Conservation (phyloP, 2,329 filamentous ascomycete species). For the Rachicladosporium sp. region DNA sequence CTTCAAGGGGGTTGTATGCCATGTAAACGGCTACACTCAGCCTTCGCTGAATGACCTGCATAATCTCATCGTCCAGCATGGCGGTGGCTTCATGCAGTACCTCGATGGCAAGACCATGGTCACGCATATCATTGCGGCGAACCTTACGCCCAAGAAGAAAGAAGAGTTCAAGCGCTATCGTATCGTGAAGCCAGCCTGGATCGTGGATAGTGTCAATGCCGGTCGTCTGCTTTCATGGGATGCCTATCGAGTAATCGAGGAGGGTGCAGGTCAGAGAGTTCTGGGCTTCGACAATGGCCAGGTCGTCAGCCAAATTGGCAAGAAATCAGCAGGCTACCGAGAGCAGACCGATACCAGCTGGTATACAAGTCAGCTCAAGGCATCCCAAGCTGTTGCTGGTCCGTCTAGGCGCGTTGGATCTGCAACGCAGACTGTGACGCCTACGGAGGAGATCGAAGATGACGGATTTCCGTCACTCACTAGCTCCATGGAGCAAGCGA, state of each 20-base stretch:
- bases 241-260: constrained; percentile 70
- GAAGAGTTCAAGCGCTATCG: constrained; percentile 79
- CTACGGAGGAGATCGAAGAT: constrained; percentile 19
- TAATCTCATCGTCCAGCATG: constrained; percentile 75
- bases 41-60: constrained; percentile 84
- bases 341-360: constrained; percentile 75
- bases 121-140: constrained; percentile 89
- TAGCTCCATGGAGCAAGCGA: constrained; percentile 22
- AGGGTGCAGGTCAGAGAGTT: constrained; percentile 70
- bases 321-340: constrained; percentile 52
- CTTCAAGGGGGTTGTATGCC: constrained; percentile 80
- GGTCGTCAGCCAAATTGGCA: constrained; percentile 54
- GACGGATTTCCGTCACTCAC: constrained; percentile 22
- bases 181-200: constrained; percentile 89
- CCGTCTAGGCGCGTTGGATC: too few relatives aligned
- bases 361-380: constrained; percentile 58
- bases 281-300: constrained; percentile 51
- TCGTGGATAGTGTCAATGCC: constrained; percentile 75
- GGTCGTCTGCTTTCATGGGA: constrained; percentile 78
- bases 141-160: constrained; percentile 81
- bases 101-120: constrained; percentile 88
- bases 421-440: constrained; percentile 19
- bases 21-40: constrained; percentile 93
- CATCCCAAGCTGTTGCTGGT: background rate
- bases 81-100: constrained; percentile 91